These are phyloP conservation scores for Colletotrichum tropicicola DNA, from an alignment of 2,329 filamentous ascomycete genomes.

Conservation along the genomic window DNA sequence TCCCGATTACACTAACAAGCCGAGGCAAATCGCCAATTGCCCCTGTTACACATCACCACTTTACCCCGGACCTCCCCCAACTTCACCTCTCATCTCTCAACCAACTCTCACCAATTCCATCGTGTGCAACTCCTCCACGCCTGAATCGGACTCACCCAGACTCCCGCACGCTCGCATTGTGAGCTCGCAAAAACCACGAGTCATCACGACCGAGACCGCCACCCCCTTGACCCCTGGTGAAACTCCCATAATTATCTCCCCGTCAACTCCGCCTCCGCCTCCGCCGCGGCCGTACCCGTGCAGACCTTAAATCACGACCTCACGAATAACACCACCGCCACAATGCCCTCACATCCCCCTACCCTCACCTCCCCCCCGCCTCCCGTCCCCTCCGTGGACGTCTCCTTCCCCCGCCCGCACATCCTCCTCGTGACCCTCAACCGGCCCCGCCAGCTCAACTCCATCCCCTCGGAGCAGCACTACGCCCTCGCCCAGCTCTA, in stretches of 20 bases:
- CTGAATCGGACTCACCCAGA: background rate
- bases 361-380: slow-evolving; percentile 10
- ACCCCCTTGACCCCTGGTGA: slow-evolving; percentile 3
- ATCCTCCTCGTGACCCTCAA: slow-evolving; percentile 69
- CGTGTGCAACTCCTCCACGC: background rate
- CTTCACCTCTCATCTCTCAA: background rate
- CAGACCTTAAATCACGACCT: background rate
- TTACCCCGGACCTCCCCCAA: slow-evolving; percentile 2
- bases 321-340: background rate
- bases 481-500: slow-evolving; percentile 53
- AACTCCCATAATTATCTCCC: background rate
- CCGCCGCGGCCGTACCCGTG: background rate
- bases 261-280: background rate
- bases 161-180: too few relatives aligned
- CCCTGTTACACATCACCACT: background rate
- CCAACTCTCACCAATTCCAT: background rate
- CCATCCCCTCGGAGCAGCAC: slow-evolving; percentile 60
- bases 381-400: slow-evolving; percentile 7
- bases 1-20: background rate
- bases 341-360: background rate
- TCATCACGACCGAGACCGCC: too few relatives aligned
- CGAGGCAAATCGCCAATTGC: slow-evolving; percentile 3
- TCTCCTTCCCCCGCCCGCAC: slow-evolving; percentile 62
- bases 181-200: too few relatives aligned
- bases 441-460: slow-evolving; percentile 66